phyloP scores from a whole-genome alignment of 108 stramenopile genomes.

The Schizochytrium sp. region DNA sequence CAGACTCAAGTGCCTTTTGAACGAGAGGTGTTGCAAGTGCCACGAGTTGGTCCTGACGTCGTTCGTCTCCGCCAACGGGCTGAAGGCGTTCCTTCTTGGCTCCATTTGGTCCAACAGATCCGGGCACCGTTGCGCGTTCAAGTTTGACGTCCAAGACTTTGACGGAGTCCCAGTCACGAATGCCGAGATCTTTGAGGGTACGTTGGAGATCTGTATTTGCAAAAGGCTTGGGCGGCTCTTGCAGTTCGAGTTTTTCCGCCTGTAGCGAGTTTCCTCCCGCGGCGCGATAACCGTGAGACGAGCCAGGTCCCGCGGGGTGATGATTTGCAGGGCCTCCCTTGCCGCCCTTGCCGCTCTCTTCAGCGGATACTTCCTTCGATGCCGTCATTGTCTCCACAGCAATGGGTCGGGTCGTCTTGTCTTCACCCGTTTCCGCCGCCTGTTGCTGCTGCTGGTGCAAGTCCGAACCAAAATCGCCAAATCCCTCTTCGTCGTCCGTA shows the following conservation, averaged over 20 bases:
- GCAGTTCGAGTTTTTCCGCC: not conserved
- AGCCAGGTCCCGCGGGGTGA: not conserved
- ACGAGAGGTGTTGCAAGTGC: not conserved
- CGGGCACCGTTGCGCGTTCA: not conserved
- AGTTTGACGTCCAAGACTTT: conserved; percentile 14
- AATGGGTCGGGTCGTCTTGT: no score
- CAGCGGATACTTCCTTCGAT: no score
- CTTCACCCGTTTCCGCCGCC: no score
- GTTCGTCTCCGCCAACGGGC: not conserved
- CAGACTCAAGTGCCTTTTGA: not conserved
- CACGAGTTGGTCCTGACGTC: not conserved
- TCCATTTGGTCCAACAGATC: not conserved
- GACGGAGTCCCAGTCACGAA: not conserved
- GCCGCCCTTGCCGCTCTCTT: not conserved
- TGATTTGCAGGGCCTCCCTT: not conserved
- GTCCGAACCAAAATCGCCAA: no score
- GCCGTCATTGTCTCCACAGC: no score
- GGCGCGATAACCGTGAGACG: not conserved
- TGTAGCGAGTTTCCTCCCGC: no score
- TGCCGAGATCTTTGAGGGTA: not conserved
- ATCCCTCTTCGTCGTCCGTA: not conserved
- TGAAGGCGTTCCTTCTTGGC: not conserved
- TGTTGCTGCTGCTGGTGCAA: no score
- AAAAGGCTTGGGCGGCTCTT: not conserved
- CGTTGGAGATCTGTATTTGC: not conserved